Percentiles rank a stretch among this genome's conserved stretches.
Conservation (phyloP, 257 asterid species). For the Marsdenia floribunda region DNA sequence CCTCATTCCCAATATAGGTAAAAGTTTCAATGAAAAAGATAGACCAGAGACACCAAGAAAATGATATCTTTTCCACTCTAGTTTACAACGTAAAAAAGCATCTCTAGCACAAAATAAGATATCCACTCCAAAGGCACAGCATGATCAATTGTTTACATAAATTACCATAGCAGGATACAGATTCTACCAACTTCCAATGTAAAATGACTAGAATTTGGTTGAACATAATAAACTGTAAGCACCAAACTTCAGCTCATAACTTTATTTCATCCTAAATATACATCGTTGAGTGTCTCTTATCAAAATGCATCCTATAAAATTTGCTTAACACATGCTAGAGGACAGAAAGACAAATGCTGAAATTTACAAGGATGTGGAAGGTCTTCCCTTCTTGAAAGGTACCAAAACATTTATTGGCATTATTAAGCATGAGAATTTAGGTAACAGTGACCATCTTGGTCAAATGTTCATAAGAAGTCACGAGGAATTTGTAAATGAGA, state of each 20-base stretch:
- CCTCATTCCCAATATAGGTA: neutral
- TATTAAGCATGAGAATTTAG: neutral
- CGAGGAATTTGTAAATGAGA: neutral
- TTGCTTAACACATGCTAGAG: neutral
- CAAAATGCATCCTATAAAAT: neutral
- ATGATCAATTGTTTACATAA: neutral
- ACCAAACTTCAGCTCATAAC: neutral
- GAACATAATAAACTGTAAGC: neutral
- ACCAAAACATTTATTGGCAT: neutral
- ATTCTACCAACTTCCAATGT: neutral
- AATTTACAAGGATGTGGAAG: neutral
- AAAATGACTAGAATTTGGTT: neutral
- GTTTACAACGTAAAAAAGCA: neutral
- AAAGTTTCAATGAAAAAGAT: neutral
- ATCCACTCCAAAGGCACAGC: neutral
- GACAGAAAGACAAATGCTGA: neutral
- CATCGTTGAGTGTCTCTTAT: neutral
- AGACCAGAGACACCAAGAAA: neutral
- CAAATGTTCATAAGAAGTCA: neutral
- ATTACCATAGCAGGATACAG: neutral
- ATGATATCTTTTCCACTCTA: neutral
- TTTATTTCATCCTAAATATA: neutral
- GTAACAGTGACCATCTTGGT: neutral
- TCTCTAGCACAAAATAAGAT: neutral
- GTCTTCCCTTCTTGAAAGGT: neutral